Evolutionary conservation across 441 rosid species (phyloP).

Genomic region (Erodium moschatum): DNA sequence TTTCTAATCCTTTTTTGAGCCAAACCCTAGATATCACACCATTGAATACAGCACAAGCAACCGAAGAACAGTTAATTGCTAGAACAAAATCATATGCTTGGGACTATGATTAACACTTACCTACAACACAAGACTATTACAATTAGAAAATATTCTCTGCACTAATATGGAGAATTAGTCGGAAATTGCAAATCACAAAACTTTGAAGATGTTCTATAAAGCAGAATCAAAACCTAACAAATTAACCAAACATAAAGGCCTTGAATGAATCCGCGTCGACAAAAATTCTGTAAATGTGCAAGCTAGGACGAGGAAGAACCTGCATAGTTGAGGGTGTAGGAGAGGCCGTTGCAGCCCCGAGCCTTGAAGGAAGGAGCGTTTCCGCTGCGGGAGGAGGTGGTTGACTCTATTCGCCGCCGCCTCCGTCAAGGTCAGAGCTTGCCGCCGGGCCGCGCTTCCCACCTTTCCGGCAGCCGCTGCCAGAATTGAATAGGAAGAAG

Average conservation of each 20-base stretch:
- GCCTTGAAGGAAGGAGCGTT: constrained; percentile 27
- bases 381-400: constrained; percentile 24
- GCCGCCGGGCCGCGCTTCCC: constrained; percentile 24
- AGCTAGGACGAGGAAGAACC: background rate
- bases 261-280: background rate
- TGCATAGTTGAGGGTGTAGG: constrained; percentile 27
- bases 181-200: background rate
- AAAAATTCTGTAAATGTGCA: background rate
- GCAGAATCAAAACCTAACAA: background rate
- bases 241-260: background rate
- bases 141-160: background rate
- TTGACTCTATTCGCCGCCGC: constrained; percentile 21
- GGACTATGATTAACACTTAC: background rate
- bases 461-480: constrained; percentile 20
- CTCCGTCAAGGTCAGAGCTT: constrained; percentile 18
- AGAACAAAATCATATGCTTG: background rate
- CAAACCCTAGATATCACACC: constrained; percentile 1
- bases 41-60: background rate
- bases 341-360: constrained; percentile 27
- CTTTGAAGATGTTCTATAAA: background rate
- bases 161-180: background rate
- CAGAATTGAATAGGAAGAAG: background rate
- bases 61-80: background rate
- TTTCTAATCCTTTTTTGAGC: background rate
- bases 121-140: background rate